Base-by-base conservation (phyloP, 441 rosid genomes). In the Arabidopsis hybrid region DNA sequence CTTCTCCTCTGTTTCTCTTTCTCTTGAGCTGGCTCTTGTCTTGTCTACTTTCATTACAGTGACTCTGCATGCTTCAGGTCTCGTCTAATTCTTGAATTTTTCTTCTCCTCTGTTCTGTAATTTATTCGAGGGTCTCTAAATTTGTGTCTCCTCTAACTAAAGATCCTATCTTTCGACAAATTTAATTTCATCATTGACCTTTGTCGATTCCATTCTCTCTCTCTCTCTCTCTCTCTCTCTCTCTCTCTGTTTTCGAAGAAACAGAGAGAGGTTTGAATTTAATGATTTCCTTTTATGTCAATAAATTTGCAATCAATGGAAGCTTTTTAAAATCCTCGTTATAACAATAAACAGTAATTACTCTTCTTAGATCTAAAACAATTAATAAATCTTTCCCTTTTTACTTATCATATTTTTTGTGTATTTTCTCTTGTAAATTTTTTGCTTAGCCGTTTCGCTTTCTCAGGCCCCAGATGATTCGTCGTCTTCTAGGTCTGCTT, bases 41-140 rank as follows among this genome's bases (percentile, higher is more conserved):
- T 29, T 40, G 61, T 67, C 60, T 16, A 57, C 52, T 65, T 42
- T 49, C 40, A 52, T 67, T 57, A 60, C 62, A 68, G 73, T 74
- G 68, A 42, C 12, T 66, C 78, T 68, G 74, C 74, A 75, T 75
- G 75, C 59, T 53, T 61, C 74, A 60, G 72, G 26, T 74, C 29
- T 26, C 29, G 29, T 26, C 29, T 26, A 26, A 26, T 60, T 71
- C 6, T 65, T 56, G 40, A 42, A 10, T 29, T 40, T 39, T 39
- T 39, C 32, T 5, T 13, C 9, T 13, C 1, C 3, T 56, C 31
- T 63, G 46, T 63, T 55, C 6, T 9, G 34, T 42, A 26, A 36
- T 65, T 74, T n/a, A 0, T 1, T 38, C 10, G 2, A 1, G 40
- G 72, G 52, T 73, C 60, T 73, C 12, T 42, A 32, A 5, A 6